Base-by-base conservation (phyloP, 805 yeast genomes). In the Myxozyma udenii region DNA sequence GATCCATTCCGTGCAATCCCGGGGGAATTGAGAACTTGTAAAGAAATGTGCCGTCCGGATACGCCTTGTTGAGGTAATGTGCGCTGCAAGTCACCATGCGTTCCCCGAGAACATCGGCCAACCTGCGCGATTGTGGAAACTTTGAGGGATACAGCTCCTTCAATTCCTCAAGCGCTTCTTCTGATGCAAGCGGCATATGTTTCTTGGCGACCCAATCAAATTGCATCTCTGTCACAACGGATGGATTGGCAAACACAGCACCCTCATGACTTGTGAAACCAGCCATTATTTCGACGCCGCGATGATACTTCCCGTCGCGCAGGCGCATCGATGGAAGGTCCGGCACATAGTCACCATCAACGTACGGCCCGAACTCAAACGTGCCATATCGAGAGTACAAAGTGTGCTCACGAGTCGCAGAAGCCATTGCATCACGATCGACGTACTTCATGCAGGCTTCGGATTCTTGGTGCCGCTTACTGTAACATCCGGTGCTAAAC, bases 281-380 rank as follows among this genome's bases (percentile, higher is more conserved):
- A 11, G 35, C 38, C 51, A 57, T 36, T 38, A 57, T 41, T 35
- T 47, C 18, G 24, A 57, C 33, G 25, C 33, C 40, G 4, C 33
- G 12, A n/a, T 41, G 24, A n/a, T 39, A 46, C 4, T 18, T 30
- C 3, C 53, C 42, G 21, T 30, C 9, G 9, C 24, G 21, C 11
- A 44, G 41, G 19, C 39, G 42, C 12, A 43, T 41, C 22, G 28
- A 12, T 12, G 61, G 61, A 19, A 57, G 44, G 11, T 16, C 43
- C 7, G 47, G 50, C 9, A 49, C 53, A 24, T 46, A 55, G 5
- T 16, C 26, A 30, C 36, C 16, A 16, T 55, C 60, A 21, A 55
- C 46, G 24, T 39, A 42, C 6, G 59, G 61, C 5, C 61, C 61
- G 25, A 57, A 55, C 18, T 24, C 23, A 23, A 51, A 51, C 2